phyloP scores from a whole-genome alignment of 495 filamentous ascomycete species.

The Penicillium argentinense region DNA sequence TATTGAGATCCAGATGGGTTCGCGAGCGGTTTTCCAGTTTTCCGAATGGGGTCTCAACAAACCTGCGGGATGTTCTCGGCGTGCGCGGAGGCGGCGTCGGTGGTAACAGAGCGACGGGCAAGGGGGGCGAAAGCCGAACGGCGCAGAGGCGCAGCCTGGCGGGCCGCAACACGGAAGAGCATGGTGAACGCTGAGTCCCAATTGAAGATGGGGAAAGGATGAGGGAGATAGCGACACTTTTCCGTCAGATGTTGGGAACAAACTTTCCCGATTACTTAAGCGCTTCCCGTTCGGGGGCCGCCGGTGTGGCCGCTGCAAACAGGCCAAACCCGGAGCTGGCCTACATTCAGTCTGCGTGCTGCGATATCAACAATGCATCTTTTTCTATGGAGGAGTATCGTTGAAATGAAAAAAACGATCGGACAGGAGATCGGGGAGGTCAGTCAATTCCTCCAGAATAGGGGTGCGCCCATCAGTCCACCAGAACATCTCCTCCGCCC shows the following conservation, averaged over 20 bases:
- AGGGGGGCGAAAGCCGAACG: constrained; percentile 54
- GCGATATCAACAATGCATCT: no score
- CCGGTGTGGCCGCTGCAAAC: constrained; percentile 41
- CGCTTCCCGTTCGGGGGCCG: constrained; percentile 31
- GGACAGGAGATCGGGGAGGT: no score
- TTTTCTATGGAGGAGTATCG: no score
- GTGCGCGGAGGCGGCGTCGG: constrained; percentile 88
- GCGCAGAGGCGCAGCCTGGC: constrained; percentile 52
- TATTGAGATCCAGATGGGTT: constrained; percentile 7
- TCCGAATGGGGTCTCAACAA: constrained; percentile 62
- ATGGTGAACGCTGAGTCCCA: constrained; percentile 36
- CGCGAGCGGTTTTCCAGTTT: constrained; percentile 13
- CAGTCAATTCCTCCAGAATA: no score
- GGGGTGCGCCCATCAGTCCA: no score
- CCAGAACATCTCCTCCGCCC: no score
- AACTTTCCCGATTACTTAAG: constrained; percentile 44
- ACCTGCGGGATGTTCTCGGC: constrained; percentile 72
- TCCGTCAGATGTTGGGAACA: constrained; percentile 44
- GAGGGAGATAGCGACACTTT: constrained; percentile 27
- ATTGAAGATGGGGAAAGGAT: constrained; percentile 27
- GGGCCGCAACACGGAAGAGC: constrained; percentile 47
- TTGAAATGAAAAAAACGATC: no score
- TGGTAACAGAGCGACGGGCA: constrained; percentile 78
- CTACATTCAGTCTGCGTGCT: no score
- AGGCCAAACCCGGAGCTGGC: constrained; percentile 25